Conservation (phyloP, 176 grass and related monocot species). For the Poa annua region DNA sequence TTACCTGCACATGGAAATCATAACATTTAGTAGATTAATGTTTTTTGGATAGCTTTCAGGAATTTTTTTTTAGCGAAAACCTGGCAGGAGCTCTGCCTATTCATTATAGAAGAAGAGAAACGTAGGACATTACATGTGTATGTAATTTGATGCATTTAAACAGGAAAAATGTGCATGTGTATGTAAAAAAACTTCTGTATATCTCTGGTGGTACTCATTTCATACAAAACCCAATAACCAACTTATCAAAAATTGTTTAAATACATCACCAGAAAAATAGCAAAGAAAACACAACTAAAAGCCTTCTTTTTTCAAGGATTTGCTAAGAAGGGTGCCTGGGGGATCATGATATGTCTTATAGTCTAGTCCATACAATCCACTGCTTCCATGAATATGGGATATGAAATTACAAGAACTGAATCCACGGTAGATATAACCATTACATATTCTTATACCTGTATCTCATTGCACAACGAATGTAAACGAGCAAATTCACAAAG, state of each 20-base stretch:
- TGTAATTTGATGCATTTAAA: not conserved
- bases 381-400: conserved; percentile 1
- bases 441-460: conserved; percentile 77
- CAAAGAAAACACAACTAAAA: not conserved
- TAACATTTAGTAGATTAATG: not conserved
- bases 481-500: conserved; percentile 69
- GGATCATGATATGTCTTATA: not conserved
- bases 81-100: too few species aligned
- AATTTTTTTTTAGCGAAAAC: too few species aligned
- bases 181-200: not conserved
- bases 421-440: conserved; percentile 36
- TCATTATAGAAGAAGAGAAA: too few species aligned
- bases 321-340: not conserved
- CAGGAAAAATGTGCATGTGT: too few species aligned
- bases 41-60: not conserved
- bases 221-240: not conserved
- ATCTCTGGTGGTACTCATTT: conserved; percentile 3
- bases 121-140: too few species aligned
- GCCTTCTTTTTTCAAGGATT: not conserved
- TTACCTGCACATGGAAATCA: not conserved
- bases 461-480: conserved; percentile 56
- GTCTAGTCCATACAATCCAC: not conserved
- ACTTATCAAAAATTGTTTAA: not conserved
- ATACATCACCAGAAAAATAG: not conserved
- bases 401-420: conserved; percentile 13